Evolutionary conservation across 2,329 filamentous ascomycete species (phyloP), one percentile per base, ranked within the genome.

Genomic region (Cladophialophora bantiana): DNA sequence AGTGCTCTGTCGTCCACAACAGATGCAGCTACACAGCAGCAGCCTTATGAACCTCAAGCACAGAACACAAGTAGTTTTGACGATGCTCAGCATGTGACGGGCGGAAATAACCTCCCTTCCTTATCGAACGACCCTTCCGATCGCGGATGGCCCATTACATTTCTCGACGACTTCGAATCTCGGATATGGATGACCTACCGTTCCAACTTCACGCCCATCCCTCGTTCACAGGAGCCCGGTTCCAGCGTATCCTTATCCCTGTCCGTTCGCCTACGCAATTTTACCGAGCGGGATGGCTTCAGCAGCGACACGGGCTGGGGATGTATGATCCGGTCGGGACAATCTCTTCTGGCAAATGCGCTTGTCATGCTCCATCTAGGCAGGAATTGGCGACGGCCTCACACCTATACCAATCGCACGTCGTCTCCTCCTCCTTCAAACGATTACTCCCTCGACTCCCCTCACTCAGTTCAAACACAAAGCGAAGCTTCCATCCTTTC

Each of bases 301-400:
- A 91, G 92, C 10, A 94, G 93, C 1, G 95, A 99, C 77, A 94
- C 92, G 9, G 95, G 95, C 59, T 99, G 96, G 93, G 95, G 95
- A 0, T 99, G 95, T 76, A 99, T 99, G 95, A 98, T 99, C 73
- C 85, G 95, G 67, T 97, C 94, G 5, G 95, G 95, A 3, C 95
- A 99, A 81, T 94, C 92, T 74, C 84, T 99, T 32, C 83, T 99
- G 50, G 94, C 94, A 53, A 99, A 98, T 78, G 86, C 94, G 1
- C 83, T 98, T 73, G 80, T 88, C 18, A 85, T 91, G 63, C 81
- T 94, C 56, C 83, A 86, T 45, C 81, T 97, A 26, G 94, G 95
- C 20, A 88, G 95, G 85, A 90, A 72, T 18, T 73, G 72, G 72
- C 66, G 72, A 20, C 64, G 70, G 40, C 59, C 58, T 9, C 62